A percentile compares a stretch with the other conserved stretches of the same genome.
These are phyloP conservation scores for Trichoderma cornu-damae DNA, from an alignment of 2,329 filamentous ascomycete species.

Conservation along the genomic window DNA sequence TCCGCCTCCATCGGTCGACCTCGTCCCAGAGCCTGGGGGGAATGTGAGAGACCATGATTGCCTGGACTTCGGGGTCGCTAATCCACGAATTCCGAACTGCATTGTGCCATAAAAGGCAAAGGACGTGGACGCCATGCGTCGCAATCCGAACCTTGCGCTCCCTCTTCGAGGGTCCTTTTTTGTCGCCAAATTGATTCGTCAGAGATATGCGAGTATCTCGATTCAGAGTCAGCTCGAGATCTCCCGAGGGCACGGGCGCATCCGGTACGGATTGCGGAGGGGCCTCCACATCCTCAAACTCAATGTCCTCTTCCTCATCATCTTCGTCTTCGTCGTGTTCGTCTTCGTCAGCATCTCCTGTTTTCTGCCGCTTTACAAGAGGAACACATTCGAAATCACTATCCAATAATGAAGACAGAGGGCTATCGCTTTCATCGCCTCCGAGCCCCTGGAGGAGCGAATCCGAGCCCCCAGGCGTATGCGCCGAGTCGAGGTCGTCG, in stretches of 20 bases:
- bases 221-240: conserved; percentile 68
- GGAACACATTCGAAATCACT: conserved; percentile 49
- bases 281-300: conserved; percentile 59
- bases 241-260: conserved; percentile 52
- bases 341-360: conserved; percentile 24
- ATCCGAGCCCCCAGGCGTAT: conserved; percentile 40
- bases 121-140: conserved; percentile 85
- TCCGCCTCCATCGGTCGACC: conserved; percentile 65
- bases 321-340: conserved; percentile 5
- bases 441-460: conserved; percentile 42
- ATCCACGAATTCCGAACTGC: conserved; percentile 78
- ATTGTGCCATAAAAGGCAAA: conserved; percentile 85
- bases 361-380: conserved; percentile 39
- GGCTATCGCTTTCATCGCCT: conserved; percentile 43
- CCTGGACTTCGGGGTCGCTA: conserved; percentile 70
- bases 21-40: conserved; percentile 64
- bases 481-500: conserved; percentile 53
- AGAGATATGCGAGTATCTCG: conserved; percentile 56
- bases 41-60: conserved; percentile 69
- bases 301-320: conserved; percentile 44
- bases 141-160: conserved; percentile 72
- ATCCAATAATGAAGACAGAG: conserved; percentile 52
- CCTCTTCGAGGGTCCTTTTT: conserved; percentile 80
- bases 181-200: conserved; percentile 57
- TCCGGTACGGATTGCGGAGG: conserved; percentile 49